These are phyloP conservation scores for Boletales sp. DNA, from an alignment of 768 basidiomycete species.

Conservation along the genomic window DNA sequence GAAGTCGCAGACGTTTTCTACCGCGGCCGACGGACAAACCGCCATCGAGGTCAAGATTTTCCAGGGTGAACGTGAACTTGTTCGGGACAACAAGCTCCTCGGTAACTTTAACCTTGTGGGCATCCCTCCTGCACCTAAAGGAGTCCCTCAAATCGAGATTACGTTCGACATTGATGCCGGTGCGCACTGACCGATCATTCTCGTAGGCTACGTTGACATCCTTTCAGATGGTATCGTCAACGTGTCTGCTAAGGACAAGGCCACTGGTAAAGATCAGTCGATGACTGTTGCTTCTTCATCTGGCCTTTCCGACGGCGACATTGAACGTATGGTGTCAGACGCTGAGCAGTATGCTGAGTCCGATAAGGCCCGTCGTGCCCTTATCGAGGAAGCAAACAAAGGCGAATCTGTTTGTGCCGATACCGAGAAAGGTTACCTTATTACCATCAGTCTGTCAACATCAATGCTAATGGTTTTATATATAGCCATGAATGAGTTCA, in stretches of 20 bases:
- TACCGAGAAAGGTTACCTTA: slow-evolving; percentile 82
- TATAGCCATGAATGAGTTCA: slow-evolving; percentile 92
- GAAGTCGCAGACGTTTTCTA: slow-evolving; percentile 99
- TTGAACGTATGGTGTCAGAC: slow-evolving; percentile 94
- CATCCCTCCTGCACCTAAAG: slow-evolving; percentile 80
- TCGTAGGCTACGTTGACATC: neutral
- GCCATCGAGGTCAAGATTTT: slow-evolving; percentile 99
- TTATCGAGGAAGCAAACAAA: slow-evolving; percentile 97
- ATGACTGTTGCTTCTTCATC: slow-evolving; percentile 99
- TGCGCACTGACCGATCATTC: slow-evolving; percentile 25
- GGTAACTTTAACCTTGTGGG: slow-evolving; percentile 99
- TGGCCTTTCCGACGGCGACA: slow-evolving; percentile 93
- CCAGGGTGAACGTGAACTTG: slow-evolving; percentile 99
- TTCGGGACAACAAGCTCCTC: slow-evolving; percentile 96
- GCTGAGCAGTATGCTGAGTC: slow-evolving; percentile 91
- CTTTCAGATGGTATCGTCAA: slow-evolving; percentile 88
- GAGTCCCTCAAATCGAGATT: slow-evolving; percentile 76
- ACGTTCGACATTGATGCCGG: slow-evolving; percentile 98
- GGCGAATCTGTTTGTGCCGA: slow-evolving; percentile 92
- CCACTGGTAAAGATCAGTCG: slow-evolving; percentile 84
- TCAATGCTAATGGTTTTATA: slow-evolving; percentile 2
- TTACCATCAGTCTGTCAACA: neutral
- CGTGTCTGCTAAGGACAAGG: slow-evolving; percentile 94
- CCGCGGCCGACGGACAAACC: slow-evolving; percentile 98
- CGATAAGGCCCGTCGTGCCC: slow-evolving; percentile 80